Base-by-base conservation (phyloP, 306 rosid species). In the Quercus agrifolia region DNA sequence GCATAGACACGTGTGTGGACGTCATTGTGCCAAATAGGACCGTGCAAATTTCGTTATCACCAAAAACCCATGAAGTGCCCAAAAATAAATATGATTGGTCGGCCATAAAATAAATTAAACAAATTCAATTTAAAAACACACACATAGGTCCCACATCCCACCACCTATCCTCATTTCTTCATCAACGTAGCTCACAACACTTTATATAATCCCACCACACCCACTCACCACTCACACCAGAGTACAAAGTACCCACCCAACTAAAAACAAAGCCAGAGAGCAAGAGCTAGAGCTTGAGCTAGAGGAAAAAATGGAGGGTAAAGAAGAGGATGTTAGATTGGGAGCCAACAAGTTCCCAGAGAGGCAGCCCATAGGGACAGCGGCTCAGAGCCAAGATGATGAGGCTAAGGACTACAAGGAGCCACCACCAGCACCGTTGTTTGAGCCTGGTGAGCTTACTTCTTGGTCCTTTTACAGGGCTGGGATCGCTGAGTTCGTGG, bases 271-370 rank as follows among this genome's bases (percentile, higher is more conserved):
- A 54, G 64, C 44, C 3, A 71, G 23, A 62, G 25, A 64, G 9
- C 11, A 17, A 8, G 4, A 30, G 5, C 49, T 23, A 23, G 23
- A 23, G 23, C 23, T 23, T 0, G 23, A 23, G 23, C 23, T 23
- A 23, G 23, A 23, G 23, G 23, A 23, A 49, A 11, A 20, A 76
- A 93, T 94, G 98, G 97, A 94, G 68, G 96, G 80, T 0, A 94
- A 92, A 83, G 98, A 94, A 78, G 88, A 94, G 74, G 98, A 94
- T 75, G 97, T 94, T 0, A 81, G 81, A 0, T 56, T 94, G 75
- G 98, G 97, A 80, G 98, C 98, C 5, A 94, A 92, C 96, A 94
- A 87, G 88, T 94, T 74, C 85, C 56, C 92, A 3, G 98, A 94
- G 91, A 90, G 96, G 84, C 98, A 94, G 82, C 91, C 91, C 9